Percentiles rank a stretch among this genome's conserved stretches.
Conservation (phyloP, 495 filamentous ascomycete genomes). For the Neurospora sp. region DNA sequence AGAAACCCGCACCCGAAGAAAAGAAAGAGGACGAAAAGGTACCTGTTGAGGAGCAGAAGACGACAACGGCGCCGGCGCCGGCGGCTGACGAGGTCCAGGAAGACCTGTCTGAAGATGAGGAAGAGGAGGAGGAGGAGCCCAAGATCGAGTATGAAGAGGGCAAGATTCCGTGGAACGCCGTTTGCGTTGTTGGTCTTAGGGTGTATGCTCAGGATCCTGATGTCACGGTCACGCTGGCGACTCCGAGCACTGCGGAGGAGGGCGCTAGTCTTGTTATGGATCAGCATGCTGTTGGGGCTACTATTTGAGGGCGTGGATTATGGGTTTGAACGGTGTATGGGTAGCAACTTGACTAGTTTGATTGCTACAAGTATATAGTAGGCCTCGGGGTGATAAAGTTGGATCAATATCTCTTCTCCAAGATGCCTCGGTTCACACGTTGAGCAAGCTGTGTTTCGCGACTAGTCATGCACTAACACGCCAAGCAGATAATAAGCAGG, state of each 20-base stretch:
- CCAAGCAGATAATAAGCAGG: too few relatives aligned
- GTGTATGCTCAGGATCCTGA: constrained; percentile 37
- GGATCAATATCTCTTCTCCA: not conserved
- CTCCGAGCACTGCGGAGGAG: constrained; percentile 20
- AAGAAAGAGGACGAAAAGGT: constrained; percentile 2
- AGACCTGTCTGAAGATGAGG: constrained; percentile 6
- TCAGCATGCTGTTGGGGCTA: constrained; percentile 11
- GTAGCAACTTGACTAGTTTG: not conserved
- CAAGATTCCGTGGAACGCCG: constrained; percentile 40
- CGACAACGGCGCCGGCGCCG: not conserved
- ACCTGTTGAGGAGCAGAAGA: constrained; percentile 2
- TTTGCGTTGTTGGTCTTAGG: constrained; percentile 41
- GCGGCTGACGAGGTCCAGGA: not conserved
- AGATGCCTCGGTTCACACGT: not conserved
- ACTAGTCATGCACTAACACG: not conserved
- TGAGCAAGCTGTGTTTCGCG: not conserved
- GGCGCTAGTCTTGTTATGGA: constrained; percentile 17
- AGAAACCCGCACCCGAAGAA: not conserved
- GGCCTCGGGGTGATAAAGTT: not conserved
- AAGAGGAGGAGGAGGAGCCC: constrained; percentile 3
- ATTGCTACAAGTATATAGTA: too few relatives aligned
- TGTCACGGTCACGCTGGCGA: constrained; percentile 31
- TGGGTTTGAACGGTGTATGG: not conserved
- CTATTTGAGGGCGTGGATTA: constrained; percentile 5
- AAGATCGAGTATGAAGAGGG: constrained; percentile 7